phyloP scores from a whole-genome alignment of 148 eudicot species.

The Chenopodium quinoa region DNA sequence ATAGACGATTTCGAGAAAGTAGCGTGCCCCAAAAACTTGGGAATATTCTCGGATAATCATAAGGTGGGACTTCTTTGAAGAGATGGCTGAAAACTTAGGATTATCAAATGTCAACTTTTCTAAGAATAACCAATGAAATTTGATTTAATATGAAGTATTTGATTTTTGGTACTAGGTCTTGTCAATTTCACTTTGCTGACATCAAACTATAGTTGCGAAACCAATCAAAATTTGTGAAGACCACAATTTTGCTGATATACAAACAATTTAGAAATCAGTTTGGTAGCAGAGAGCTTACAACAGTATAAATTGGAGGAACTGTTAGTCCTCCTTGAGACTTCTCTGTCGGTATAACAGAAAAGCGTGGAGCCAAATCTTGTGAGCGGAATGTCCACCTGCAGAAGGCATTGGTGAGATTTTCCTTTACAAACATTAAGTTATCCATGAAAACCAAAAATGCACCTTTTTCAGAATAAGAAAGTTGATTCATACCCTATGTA shows the following conservation, averaged over 20 bases:
- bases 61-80: not conserved
- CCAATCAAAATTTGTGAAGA: not conserved
- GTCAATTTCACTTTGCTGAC: not conserved
- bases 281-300: constrained; percentile 48
- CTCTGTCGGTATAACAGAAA: constrained; percentile 77
- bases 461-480: not conserved
- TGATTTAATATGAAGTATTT: no score
- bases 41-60: not conserved
- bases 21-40: not conserved
- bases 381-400: constrained; percentile 92
- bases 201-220: not conserved
- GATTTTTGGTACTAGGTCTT: no score
- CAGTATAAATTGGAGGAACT: constrained; percentile 80
- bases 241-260: not conserved
- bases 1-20: not conserved
- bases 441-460: not conserved
- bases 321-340: constrained; percentile 47
- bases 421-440: not conserved
- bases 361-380: constrained; percentile 72
- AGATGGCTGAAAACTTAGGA: not conserved
- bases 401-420: not conserved
- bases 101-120: not conserved
- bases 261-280: not conserved
- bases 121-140: no score
- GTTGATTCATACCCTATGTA: constrained; percentile 66